Evolutionary conservation across 352 stramenopile genomes (phyloP).

Genomic region (Phytopythium boreale): DNA sequence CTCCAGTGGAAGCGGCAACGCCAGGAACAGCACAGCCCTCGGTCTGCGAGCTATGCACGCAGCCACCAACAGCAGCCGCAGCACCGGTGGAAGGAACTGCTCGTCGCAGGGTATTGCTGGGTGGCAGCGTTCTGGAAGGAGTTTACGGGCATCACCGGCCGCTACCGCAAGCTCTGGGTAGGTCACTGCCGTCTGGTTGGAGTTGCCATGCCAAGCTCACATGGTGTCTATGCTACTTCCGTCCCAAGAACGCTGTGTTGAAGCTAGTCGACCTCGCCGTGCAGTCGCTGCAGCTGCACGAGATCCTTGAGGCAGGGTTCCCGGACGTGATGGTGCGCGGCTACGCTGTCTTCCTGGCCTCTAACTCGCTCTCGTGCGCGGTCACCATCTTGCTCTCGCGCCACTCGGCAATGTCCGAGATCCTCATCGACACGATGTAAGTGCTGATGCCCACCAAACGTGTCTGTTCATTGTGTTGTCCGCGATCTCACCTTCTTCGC

Average conservation of each 20-base stretch:
- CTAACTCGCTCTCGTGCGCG: conserved; percentile 25
- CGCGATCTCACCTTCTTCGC: not conserved
- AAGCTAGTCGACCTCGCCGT: conserved; percentile 27
- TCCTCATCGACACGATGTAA: conserved; percentile 35
- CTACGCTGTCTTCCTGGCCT: conserved; percentile 22
- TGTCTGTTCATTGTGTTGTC: not conserved
- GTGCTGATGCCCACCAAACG: not conserved
- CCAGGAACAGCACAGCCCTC: not conserved
- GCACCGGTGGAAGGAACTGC: not conserved
- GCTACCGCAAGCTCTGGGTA: conserved; percentile 45
- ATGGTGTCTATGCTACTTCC: not conserved
- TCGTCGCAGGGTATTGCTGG: not conserved
- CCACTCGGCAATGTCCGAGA: conserved; percentile 25
- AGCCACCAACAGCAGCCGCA: not conserved
- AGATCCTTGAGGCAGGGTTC: conserved; percentile 31
- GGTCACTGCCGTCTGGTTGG: not conserved
- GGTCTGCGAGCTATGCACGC: too few relatives aligned
- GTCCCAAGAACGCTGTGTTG: conserved; percentile 29
- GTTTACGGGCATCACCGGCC: conserved; percentile 23
- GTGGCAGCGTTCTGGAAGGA: conserved; percentile 12
- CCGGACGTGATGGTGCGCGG: conserved; percentile 21
- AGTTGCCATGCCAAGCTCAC: not conserved
- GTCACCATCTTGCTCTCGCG: conserved; percentile 17
- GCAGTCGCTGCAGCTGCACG: conserved; percentile 22
- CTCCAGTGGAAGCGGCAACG: not conserved